Evolutionary conservation across 768 basidiomycete genomes (phyloP).

Genomic region (Lactifluus rugatus): DNA sequence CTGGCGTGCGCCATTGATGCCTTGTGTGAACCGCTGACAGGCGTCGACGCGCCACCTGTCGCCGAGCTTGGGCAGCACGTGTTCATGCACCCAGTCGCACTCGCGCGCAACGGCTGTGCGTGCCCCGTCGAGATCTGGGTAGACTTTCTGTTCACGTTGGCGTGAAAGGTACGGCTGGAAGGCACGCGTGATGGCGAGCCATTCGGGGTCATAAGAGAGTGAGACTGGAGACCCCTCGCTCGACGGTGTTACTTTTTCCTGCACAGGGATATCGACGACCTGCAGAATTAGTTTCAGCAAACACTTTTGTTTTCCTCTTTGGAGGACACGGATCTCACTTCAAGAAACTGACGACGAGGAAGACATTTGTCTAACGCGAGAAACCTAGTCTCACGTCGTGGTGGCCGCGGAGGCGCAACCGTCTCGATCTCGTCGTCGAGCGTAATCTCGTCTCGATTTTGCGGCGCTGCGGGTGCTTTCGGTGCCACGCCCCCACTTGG

Average conservation of each 20-base stretch:
- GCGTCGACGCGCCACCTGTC: conserved; percentile 9
- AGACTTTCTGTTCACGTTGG: conserved; percentile 35
- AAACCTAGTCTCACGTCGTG: conserved; percentile 52
- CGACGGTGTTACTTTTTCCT: neutral
- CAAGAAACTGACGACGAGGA: conserved; percentile 60
- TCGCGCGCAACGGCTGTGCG: conserved; percentile 45
- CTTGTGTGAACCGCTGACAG: conserved; percentile 14
- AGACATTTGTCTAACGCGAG: conserved; percentile 84
- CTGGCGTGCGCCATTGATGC: conserved; percentile 12
- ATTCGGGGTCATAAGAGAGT: conserved; percentile 76
- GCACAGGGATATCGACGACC: conserved; percentile 3
- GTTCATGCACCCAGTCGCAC: conserved; percentile 54
- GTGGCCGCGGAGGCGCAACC: conserved; percentile 29
- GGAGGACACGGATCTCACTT: conserved; percentile 36
- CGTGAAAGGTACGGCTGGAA: conserved; percentile 72
- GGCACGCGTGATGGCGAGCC: conserved; percentile 89
- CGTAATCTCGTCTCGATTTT: conserved; percentile 44
- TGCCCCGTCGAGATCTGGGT: conserved; percentile 39
- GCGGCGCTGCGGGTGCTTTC: conserved; percentile 1
- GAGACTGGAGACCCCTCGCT: conserved; percentile 22
- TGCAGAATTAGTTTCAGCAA: neutral
- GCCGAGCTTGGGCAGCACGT: conserved; percentile 34
- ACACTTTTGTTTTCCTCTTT: neutral
- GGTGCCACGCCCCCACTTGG: neutral
- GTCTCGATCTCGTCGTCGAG: conserved; percentile 38